A percentile compares a stretch with the other conserved stretches of the same genome.
Conservation (phyloP, 768 basidiomycete genomes). For the Pholiota molesta region DNA sequence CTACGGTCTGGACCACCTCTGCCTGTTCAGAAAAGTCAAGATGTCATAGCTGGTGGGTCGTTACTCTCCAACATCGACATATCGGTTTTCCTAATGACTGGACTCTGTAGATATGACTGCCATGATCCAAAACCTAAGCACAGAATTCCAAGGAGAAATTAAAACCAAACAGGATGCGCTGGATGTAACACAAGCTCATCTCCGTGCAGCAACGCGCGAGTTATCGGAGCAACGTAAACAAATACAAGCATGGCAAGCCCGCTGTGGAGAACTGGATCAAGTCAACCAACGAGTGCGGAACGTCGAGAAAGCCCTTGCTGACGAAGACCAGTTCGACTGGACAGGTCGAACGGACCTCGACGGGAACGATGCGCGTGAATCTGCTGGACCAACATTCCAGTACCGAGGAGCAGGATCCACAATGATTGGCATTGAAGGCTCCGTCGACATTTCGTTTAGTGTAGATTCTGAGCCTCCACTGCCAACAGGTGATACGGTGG, state of each 20-base stretch:
- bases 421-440: slow-evolving; percentile 63
- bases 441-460: slow-evolving; percentile 64
- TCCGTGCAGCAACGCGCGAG: slow-evolving; percentile 87
- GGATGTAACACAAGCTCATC: slow-evolving; percentile 84
- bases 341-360: slow-evolving; percentile 68
- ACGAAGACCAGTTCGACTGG: slow-evolving; percentile 89
- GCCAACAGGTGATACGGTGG: slow-evolving; percentile 58
- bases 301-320: slow-evolving; percentile 74
- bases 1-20: slow-evolving; percentile 73
- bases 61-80: background rate
- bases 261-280: slow-evolving; percentile 80
- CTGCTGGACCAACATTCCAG: slow-evolving; percentile 68
- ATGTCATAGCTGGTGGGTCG: slow-evolving; percentile 73
- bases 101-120: slow-evolving; percentile 68
- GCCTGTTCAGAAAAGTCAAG: slow-evolving; percentile 87
- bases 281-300: slow-evolving; percentile 81
- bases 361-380: slow-evolving; percentile 39
- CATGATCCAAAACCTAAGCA: slow-evolving; percentile 79
- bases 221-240: slow-evolving; percentile 90
- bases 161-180: slow-evolving; percentile 85
- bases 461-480: slow-evolving; percentile 76
- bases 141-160: slow-evolving; percentile 84
- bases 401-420: slow-evolving; percentile 70
- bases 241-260: slow-evolving; percentile 73
- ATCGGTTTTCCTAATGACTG: background rate